Percentiles rank a stretch among this genome's conserved stretches.
These are phyloP conservation scores for Hanseniaspora sp. DNA, from an alignment of 1,139 yeast genomes.

Conservation along the genomic window DNA sequence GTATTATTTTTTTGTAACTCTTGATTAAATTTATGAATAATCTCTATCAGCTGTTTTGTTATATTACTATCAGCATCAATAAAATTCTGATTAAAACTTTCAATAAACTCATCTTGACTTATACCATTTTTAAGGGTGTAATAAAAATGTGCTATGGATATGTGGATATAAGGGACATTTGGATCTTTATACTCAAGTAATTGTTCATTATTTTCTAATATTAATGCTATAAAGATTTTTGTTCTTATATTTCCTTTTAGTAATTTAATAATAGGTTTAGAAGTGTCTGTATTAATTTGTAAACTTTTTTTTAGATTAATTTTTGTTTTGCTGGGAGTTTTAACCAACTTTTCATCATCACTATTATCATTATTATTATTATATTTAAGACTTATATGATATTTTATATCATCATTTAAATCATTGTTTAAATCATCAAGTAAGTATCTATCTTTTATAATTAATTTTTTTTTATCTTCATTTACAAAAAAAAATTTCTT, in stretches of 20 bases:
- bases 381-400: slow-evolving; percentile 2
- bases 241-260: background rate
- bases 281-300: background rate
- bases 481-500: background rate
- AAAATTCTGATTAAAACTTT: background rate
- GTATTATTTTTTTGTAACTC: no score
- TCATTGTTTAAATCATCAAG: slow-evolving; percentile 6
- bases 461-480: background rate
- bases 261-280: background rate
- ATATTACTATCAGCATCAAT: no score
- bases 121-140: background rate
- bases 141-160: slow-evolving; percentile 4
- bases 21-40: no score
- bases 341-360: no score
- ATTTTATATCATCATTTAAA: background rate
- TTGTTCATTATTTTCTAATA: background rate
- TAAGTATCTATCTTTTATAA: background rate
- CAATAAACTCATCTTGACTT: background rate
- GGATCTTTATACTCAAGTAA: background rate
- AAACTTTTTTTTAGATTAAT: background rate
- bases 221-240: slow-evolving; percentile 1
- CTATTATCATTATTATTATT: background rate
- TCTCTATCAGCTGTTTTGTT: no score
- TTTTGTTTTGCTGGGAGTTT: no score
- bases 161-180: background rate